Evolutionary conservation across 257 asterid species (phyloP).

Genomic region (Rauvolfia tetraphylla): DNA sequence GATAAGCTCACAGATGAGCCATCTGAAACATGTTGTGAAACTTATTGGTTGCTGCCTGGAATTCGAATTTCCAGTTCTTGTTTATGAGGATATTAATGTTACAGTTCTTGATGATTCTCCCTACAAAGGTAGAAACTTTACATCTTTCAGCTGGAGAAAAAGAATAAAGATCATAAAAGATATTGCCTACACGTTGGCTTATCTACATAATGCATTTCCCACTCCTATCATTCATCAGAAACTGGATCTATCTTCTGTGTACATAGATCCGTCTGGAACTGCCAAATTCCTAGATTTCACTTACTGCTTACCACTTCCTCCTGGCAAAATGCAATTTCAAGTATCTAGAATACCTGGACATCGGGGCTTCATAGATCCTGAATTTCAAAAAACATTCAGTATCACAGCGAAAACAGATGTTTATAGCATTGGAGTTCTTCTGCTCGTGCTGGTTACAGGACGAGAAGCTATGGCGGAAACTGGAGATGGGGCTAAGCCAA

Average conservation of each 20-base stretch:
- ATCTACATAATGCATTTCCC: conserved; percentile 21
- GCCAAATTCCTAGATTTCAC: conserved; percentile 13
- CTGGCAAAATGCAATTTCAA: background rate
- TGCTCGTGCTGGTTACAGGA: conserved; percentile 8
- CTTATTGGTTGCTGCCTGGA: conserved; percentile 19
- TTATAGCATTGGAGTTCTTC: conserved; percentile 9
- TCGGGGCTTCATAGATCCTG: background rate
- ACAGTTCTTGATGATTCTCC: background rate
- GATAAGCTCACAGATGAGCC: conserved; percentile 19
- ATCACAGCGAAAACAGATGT: conserved; percentile 17
- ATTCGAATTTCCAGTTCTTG: conserved; percentile 10
- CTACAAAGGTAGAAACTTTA: background rate
- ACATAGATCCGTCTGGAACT: conserved; percentile 11
- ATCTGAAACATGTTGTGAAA: conserved; percentile 11
- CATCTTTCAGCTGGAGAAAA: background rate
- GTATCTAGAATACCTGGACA: background rate
- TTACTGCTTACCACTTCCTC: conserved; percentile 13
- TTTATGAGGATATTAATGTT: conserved; percentile 1
- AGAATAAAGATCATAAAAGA: conserved; percentile 5
- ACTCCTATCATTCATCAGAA: conserved; percentile 4
- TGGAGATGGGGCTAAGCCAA: background rate
- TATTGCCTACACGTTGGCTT: background rate
- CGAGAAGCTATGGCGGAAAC: background rate
- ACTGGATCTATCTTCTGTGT: background rate
- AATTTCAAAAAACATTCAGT: background rate